Base-by-base conservation (phyloP, 2,329 filamentous ascomycete species). In the Penicillium sp. region DNA sequence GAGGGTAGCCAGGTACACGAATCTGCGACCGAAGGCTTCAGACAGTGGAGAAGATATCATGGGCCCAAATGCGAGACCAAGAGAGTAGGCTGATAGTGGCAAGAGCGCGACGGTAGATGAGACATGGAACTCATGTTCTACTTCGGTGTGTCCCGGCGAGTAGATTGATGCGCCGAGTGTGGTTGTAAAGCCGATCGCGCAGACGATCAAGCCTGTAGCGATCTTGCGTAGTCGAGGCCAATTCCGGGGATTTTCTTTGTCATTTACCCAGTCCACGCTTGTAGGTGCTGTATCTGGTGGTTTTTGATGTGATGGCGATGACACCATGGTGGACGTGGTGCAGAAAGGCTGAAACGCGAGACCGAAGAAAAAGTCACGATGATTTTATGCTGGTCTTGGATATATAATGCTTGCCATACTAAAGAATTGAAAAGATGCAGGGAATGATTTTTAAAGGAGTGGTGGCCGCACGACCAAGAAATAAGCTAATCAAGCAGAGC, bases 61-160 rank as follows among this genome's bases (percentile, higher is more conserved):
- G 3, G 58, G 58, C 1, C 55, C 58, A 26, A 58, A 58, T 5
- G 58, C 58, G 2, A 60, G 58, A 5, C 58, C 58, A 10, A 90
- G 73, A n/a, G 90, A 86, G 74, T 86, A 91, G 50, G 90, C 79
- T 0, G 86, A 86, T 0, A 90, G 81, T 21, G 87, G 87, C 11
- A 91, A 75, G 4, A 88, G 56, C 10, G 73, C 65, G 8, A 68
- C 66, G 2, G 68, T 70, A 8, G 57, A 60, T 10, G 66, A 67
- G 24, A 73, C 66, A 21, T 64, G 37, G 60, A 74, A 73, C 29
- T 63, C 59, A 29, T 60, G 70, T 47, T 85, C 84, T 44, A 90
- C 85, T 66, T 88, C 84, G 5, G 72, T 69, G 16, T 82, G 83
- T 31, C 67, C 69, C 31, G 72, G 69, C 1, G 70, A 65, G 53